These are phyloP conservation scores for Tephrocybe sp. DNA, from an alignment of 768 basidiomycete species.

Conservation along the genomic window DNA sequence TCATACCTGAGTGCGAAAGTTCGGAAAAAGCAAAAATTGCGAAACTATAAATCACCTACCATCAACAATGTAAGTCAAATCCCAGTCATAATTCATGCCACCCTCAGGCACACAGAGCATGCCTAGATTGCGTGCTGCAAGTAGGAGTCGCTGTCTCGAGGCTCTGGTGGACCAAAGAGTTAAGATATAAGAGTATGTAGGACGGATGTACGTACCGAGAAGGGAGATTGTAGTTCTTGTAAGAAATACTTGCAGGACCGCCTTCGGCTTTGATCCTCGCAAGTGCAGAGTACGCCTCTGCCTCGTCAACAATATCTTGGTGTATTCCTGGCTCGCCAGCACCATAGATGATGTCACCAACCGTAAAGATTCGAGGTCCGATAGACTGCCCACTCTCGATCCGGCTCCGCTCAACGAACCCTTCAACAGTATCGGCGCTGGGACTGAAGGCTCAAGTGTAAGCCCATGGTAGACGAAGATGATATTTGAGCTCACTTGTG, in stretches of 20 bases:
- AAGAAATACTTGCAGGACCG: conserved; percentile 67
- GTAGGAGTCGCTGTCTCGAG: conserved; percentile 64
- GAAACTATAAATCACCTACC: conserved; percentile 34
- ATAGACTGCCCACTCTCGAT: conserved; percentile 68
- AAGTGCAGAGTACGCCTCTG: conserved; percentile 66
- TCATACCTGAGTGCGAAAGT: conserved; percentile 53
- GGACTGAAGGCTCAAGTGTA: conserved; percentile 41
- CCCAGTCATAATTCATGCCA: conserved; percentile 82
- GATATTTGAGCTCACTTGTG: conserved; percentile 58
- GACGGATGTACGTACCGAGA: conserved; percentile 44
- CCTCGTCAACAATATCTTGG: conserved; percentile 61
- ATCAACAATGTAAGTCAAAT: conserved; percentile 76
- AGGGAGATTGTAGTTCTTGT: conserved; percentile 78
- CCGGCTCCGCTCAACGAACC: conserved; percentile 65
- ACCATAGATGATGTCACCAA: conserved; percentile 66
- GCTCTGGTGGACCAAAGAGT: conserved; percentile 39
- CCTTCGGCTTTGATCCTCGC: conserved; percentile 71
- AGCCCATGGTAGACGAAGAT: not conserved
- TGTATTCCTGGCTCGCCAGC: conserved; percentile 45
- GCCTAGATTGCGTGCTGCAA: conserved; percentile 57
- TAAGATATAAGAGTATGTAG: not conserved
- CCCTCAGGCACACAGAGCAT: conserved; percentile 79
- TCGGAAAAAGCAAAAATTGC: not conserved
- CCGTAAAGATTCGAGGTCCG: conserved; percentile 74
- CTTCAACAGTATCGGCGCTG: conserved; percentile 59